phyloP scores from a whole-genome alignment of 73 alveolate genomes.

The Paramecium pentaurelia region DNA sequence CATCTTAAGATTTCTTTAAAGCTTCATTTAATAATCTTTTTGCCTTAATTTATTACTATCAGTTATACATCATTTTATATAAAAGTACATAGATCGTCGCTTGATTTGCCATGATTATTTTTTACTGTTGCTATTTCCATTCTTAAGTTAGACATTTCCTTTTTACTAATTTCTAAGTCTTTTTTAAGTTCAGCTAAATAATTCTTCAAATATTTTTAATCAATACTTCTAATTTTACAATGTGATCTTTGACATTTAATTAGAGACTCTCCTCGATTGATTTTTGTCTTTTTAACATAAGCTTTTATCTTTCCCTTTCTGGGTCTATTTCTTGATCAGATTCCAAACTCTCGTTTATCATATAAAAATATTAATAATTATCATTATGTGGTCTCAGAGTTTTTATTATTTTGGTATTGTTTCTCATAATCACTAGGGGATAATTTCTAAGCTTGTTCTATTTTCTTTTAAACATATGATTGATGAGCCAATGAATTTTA shows the following conservation, averaged over 20 bases:
- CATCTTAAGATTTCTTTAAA: conserved; percentile 1
- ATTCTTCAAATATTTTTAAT: not conserved
- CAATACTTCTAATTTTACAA: conserved; percentile 26
- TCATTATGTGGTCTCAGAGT: not conserved
- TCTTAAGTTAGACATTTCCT: conserved; percentile 19
- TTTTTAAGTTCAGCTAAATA: not conserved
- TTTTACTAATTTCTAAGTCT: conserved; percentile 20
- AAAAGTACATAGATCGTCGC: conserved; percentile 27
- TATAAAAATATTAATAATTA: not conserved
- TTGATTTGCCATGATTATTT: not conserved
- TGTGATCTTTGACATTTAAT: conserved; percentile 33
- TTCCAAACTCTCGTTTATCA: conserved; percentile 48
- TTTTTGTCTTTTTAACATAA: not conserved
- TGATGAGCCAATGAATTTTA: not conserved
- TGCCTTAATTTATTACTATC: not conserved
- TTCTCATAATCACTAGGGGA: conserved; percentile 21
- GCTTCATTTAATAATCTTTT: not conserved
- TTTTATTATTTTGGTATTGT: not conserved
- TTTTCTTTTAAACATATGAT: not conserved
- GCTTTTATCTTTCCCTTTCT: conserved; percentile 1
- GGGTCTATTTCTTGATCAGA: conserved; percentile 34
- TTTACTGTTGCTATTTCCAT: conserved; percentile 31
- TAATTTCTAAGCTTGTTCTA: conserved; percentile 25
- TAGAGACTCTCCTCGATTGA: conserved; percentile 35
- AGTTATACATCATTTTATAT: conserved; percentile 9